Conservation (phyloP, 73 alveolate species). For the Halteria grandinella region DNA sequence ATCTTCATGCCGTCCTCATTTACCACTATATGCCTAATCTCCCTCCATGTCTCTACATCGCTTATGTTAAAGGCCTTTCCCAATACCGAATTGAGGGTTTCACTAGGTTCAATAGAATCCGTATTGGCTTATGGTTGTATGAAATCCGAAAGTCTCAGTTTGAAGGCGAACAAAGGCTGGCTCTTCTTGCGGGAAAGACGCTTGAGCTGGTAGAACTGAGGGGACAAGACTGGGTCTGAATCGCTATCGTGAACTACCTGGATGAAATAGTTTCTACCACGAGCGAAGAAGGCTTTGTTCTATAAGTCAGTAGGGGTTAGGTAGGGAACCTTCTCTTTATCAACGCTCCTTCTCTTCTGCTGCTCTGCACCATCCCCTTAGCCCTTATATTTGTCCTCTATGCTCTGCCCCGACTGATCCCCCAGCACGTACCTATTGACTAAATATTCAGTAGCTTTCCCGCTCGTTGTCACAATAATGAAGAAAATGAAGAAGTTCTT, state of each 20-base stretch:
- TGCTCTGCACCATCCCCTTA: background rate
- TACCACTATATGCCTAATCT: background rate
- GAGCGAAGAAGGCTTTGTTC: background rate
- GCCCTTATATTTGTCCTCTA: no score
- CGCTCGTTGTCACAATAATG: background rate
- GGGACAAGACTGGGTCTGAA: background rate
- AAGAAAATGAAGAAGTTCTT: background rate
- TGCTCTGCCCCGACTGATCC: no score
- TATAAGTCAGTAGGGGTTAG: slow-evolving; percentile 12
- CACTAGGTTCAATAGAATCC: no score
- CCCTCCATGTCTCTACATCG: background rate
- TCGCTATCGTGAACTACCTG: slow-evolving; percentile 17
- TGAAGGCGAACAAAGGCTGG: slow-evolving; percentile 6
- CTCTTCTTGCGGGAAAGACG: slow-evolving; percentile 37
- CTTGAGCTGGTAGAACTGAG: slow-evolving; percentile 1
- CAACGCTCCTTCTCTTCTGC: background rate
- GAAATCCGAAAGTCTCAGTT: slow-evolving; percentile 15
- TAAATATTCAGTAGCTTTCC: background rate
- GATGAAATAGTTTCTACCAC: slow-evolving; percentile 8
- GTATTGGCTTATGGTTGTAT: no score
- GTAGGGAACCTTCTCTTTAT: background rate
- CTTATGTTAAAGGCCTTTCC: background rate
- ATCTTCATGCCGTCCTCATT: slow-evolving; percentile 42
- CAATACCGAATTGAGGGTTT: no score
- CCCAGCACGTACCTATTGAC: slow-evolving; percentile 5